These are phyloP conservation scores for Botryotinia narcissicola DNA, from an alignment of 2,329 filamentous ascomycete species.

Conservation along the genomic window DNA sequence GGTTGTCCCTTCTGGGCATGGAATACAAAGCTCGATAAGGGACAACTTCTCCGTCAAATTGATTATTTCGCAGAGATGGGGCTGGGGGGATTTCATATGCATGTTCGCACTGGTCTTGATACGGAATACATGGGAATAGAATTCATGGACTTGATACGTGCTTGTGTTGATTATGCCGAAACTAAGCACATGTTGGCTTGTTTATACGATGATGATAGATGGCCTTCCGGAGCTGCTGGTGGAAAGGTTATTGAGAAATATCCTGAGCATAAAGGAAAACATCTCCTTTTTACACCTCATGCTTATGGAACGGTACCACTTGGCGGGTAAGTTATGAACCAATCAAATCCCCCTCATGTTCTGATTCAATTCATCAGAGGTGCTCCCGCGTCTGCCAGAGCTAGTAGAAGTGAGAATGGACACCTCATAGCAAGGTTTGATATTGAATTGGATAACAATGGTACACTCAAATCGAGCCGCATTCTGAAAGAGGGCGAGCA, in stretches of 20 bases:
- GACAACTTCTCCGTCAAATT: slow-evolving; percentile 37
- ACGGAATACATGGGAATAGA: slow-evolving; percentile 39
- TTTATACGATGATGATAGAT: slow-evolving; percentile 39
- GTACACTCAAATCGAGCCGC: slow-evolving; percentile 31
- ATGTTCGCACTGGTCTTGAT: slow-evolving; percentile 38
- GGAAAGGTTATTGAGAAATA: slow-evolving; percentile 35
- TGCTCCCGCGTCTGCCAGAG: slow-evolving; percentile 14
- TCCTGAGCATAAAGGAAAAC: slow-evolving; percentile 35
- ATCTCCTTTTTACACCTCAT: slow-evolving; percentile 35
- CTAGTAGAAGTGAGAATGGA: slow-evolving; percentile 25
- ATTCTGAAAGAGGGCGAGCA: slow-evolving; percentile 28
- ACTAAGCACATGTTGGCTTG: slow-evolving; percentile 39
- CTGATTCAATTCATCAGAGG: slow-evolving; percentile 14
- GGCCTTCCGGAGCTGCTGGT: slow-evolving; percentile 38
- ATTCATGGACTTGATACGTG: slow-evolving; percentile 36
- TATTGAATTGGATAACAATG: slow-evolving; percentile 32
- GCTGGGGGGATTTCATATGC: slow-evolving; percentile 39
- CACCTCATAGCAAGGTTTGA: slow-evolving; percentile 34
- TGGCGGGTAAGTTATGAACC: slow-evolving; percentile 3
- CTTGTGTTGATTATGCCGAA: slow-evolving; percentile 39
- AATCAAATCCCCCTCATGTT: neutral
- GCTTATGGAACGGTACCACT: slow-evolving; percentile 23
- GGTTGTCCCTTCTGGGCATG: slow-evolving; percentile 38
- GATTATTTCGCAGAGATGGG: slow-evolving; percentile 38
- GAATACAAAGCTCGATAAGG: slow-evolving; percentile 37